Percentiles rank a stretch among this genome's conserved stretches.
phyloP scores from a whole-genome alignment of 2,329 filamentous ascomycete genomes.

The Zasmidium citrigriseum region DNA sequence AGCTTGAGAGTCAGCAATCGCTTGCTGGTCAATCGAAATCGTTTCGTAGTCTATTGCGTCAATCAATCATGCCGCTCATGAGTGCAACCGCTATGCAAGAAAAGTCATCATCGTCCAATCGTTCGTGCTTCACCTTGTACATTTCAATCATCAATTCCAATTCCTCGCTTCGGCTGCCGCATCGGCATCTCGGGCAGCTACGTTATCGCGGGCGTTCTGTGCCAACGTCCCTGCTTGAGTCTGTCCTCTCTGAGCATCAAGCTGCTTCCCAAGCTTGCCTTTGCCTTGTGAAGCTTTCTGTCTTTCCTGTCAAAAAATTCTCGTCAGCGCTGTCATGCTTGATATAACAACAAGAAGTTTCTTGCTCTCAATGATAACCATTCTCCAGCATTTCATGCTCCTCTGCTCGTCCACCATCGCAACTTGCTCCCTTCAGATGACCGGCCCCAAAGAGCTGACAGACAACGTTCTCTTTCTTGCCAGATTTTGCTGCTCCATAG shows the following conservation, averaged over 20 bases:
- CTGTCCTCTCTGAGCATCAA: slow-evolving; percentile 75
- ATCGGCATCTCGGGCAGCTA: slow-evolving; percentile 68
- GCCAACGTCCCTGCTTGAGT: slow-evolving; percentile 68
- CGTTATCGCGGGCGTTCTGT: slow-evolving; percentile 67
- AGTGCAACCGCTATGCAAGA: background rate
- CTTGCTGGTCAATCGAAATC: background rate
- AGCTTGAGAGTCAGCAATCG: background rate
- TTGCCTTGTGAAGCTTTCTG: slow-evolving; percentile 61
- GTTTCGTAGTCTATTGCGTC: background rate
- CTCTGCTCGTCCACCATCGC: background rate
- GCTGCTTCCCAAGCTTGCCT: slow-evolving; percentile 69
- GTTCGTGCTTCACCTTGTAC: background rate
- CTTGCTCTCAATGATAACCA: background rate
- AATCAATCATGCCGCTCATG: background rate
- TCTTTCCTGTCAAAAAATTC: slow-evolving; percentile 60
- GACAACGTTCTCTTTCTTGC: background rate
- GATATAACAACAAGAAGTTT: background rate
- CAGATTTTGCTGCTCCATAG: background rate
- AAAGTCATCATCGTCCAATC: background rate
- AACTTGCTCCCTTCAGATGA: background rate
- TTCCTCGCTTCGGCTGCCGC: slow-evolving; percentile 57
- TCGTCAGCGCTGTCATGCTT: background rate
- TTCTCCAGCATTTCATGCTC: background rate
- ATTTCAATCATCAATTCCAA: slow-evolving; percentile 35
- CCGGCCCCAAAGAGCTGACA: background rate